Conservation (phyloP, 495 filamentous ascomycete species). For the Halenospora varia region DNA sequence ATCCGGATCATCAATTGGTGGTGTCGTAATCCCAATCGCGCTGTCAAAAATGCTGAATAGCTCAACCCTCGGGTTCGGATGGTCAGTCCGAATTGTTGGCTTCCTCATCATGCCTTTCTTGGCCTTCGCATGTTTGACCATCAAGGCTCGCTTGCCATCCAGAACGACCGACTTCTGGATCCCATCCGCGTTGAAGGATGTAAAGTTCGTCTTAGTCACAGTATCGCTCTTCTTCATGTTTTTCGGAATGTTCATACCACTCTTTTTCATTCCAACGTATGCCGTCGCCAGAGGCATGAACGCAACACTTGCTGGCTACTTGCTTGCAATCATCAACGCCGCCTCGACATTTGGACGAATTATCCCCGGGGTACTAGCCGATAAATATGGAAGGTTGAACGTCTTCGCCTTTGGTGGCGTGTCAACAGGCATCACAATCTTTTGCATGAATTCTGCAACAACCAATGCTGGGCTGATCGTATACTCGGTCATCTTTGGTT, state of each 20-base stretch:
- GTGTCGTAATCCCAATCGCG: slow-evolving; percentile 63
- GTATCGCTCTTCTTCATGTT: slow-evolving; percentile 31
- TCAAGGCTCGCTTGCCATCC: slow-evolving; percentile 40
- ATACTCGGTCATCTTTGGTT: slow-evolving; percentile 59
- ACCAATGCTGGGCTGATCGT: slow-evolving; percentile 48
- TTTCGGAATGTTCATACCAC: slow-evolving; percentile 49
- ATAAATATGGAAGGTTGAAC: slow-evolving; percentile 51
- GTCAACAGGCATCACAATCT: slow-evolving; percentile 33
- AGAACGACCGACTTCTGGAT: slow-evolving; percentile 36
- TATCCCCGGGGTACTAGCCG: slow-evolving; percentile 48
- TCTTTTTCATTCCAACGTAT: slow-evolving; percentile 53
- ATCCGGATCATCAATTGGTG: slow-evolving; percentile 67
- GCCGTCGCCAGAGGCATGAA: slow-evolving; percentile 41
- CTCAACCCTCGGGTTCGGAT: slow-evolving; percentile 47
- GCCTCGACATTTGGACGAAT: slow-evolving; percentile 51
- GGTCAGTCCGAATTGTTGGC: slow-evolving; percentile 53
- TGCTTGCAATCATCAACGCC: slow-evolving; percentile 47
- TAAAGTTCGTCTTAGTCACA: slow-evolving; percentile 17
- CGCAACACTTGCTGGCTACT: slow-evolving; percentile 46
- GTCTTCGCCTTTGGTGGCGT: slow-evolving; percentile 32
- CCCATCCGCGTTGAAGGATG: slow-evolving; percentile 32
- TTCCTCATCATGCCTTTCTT: slow-evolving; percentile 50
- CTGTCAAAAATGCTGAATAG: slow-evolving; percentile 19
- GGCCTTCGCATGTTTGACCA: slow-evolving; percentile 34
- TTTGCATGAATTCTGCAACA: slow-evolving; percentile 36